Evolutionary conservation across 73 alveolate genomes (phyloP), one percentile per base, ranked within the genome.

Genomic region (Paramecium primaurelia): DNA sequence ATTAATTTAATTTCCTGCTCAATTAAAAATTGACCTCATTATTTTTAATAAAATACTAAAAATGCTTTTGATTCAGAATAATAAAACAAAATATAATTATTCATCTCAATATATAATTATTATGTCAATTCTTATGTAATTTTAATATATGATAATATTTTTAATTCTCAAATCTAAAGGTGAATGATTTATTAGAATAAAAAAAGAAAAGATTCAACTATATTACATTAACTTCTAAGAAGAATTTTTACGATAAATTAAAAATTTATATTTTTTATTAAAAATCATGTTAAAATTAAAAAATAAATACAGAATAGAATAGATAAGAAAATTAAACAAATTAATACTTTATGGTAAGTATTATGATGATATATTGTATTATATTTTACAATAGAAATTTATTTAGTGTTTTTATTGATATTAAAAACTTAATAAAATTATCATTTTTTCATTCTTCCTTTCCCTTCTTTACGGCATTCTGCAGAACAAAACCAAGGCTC

Each of bases 401-500:
- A 22, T 22, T 22, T 22, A 22, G 25, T 0, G 25, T 22, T 22
- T 22, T 22, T 22, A 22, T 51, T 51, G 68, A 12, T n/a, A 12
- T 51, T 12, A 51, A 51, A 51, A 51, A 51, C 68, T 71, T 0
- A 34, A 71, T 22, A 22, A 12, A 18, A 71, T 37, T 11, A 40
- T 77, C 91, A 80, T 44, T 47, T 80, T 80, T 47, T 80, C 28
- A 49, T 49, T 1, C 91, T 8, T 9, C 75, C 75, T 47, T 80
- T 80, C 18, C 77, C 91, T 20, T 80, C 91, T 80, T 49, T 80
- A 22, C 91, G 49, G 32, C 91, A 80, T 47, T 80, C 91, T 7
- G 6, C 1, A 20, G 91, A 80, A 25, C 91, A 80, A 80, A 44
- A 80, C 91, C 91, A 80, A 25, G 71, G 71, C 1, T 40, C 47